Evolutionary conservation across 805 yeast species (phyloP).

Genomic region (Candida stauntonica): DNA sequence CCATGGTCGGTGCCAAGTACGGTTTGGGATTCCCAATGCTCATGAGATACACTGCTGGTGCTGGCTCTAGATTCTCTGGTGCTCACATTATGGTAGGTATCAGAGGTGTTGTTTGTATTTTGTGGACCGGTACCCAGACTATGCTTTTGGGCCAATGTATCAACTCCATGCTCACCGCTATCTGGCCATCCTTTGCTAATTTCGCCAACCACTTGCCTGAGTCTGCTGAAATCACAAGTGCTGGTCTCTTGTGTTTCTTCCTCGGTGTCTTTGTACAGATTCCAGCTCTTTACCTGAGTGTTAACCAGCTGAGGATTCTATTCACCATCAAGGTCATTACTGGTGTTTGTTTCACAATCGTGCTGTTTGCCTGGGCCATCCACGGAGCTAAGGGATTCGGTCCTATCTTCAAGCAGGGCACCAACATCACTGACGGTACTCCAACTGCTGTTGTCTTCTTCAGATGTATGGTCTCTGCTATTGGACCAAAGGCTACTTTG

Average conservation of each 20-base stretch:
- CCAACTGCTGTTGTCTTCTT: constrained; percentile 24
- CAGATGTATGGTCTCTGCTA: constrained; percentile 28
- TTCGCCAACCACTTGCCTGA: constrained; percentile 33
- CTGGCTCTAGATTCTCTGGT: constrained; percentile 32
- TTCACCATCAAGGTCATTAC: constrained; percentile 31
- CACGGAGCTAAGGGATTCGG: constrained; percentile 27
- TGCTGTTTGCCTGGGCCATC: constrained; percentile 31
- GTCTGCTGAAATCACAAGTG: constrained; percentile 25
- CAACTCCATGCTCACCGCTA: constrained; percentile 58
- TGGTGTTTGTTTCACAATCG: constrained; percentile 30
- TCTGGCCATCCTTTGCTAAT: constrained; percentile 43
- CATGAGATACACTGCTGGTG: constrained; percentile 33
- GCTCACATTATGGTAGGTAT: constrained; percentile 28
- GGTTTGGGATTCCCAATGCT: constrained; percentile 35
- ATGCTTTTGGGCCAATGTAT: constrained; percentile 74
- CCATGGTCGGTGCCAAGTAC: constrained; percentile 29
- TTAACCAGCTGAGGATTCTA: constrained; percentile 33
- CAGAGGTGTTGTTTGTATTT: constrained; percentile 31
- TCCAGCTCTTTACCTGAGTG: constrained; percentile 31
- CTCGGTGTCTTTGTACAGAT: constrained; percentile 30
- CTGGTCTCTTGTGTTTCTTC: constrained; percentile 31
- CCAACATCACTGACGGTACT: constrained; percentile 22
- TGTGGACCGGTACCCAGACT: constrained; percentile 74
- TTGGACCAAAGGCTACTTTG: constrained; percentile 35
- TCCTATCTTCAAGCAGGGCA: constrained; percentile 24